Evolutionary conservation across 2,329 filamentous ascomycete genomes (phyloP), one percentile per base, ranked within the genome.

Genomic region (Hortaea sp.): DNA sequence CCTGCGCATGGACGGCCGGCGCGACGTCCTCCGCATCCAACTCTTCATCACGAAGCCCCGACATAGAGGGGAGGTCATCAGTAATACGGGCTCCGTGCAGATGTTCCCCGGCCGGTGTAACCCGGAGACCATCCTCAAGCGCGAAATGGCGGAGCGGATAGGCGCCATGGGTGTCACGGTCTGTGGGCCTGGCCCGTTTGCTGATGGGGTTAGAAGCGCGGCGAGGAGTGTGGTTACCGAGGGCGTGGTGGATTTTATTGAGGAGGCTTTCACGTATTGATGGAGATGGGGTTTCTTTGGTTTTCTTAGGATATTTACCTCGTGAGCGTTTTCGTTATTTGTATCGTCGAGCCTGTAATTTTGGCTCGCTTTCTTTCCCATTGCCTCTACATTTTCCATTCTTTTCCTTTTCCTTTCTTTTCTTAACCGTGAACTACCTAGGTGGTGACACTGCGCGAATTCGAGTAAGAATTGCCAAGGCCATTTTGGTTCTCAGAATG

Each of bases 241-340:
- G 5, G 75, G 73, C 34, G 67, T 68, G 42, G 63, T 82, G 6
- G 78, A 82, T 63, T 81, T 82, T 62, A 70, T 78, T 13, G 79
- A 83, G 60, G 79, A 83, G 66, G 76, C 76, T 35, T 83, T 82
- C 63, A 81, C 78, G 1, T 82, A 79, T 68, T 82, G 31, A 45
- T 20, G 3, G 37, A 12, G 37, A 39, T 39, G 37, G 20, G 37
- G 7, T 39, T 39, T 5, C 6, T 35, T 35, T 35, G 7, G 9
- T 35, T 35, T 35, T 34, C 31, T n/a, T 35, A 20, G 20, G 20
- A 20, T 20, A 20, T 20, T 4, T 20, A 20, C 20, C 2, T 20
- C 4, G 20, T 20, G 20, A 20, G 20, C 20, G 20, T 20, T 20
- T 20, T 20, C 20, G 20, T 20, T 20, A 20, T 20, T 20, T 20